These are phyloP conservation scores for Fragilaria crotonensis DNA, from an alignment of 108 stramenopile species.

Conservation along the genomic window DNA sequence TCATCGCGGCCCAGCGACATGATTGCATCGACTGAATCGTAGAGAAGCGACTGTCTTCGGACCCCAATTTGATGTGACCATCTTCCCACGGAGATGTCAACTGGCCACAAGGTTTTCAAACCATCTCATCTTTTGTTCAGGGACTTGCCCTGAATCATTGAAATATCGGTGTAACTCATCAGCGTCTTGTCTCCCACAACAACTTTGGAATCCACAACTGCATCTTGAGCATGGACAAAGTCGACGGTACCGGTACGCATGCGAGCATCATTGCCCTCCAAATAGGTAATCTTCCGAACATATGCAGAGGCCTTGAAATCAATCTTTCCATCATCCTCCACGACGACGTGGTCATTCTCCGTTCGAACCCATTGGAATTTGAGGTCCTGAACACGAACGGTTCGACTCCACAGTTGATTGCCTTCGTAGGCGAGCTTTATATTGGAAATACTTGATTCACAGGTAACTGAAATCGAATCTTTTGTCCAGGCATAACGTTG, in stretches of 20 bases:
- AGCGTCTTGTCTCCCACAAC: conserved; percentile 35
- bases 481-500: conserved; percentile 80
- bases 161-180: conserved; percentile 69
- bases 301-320: conserved; percentile 71
- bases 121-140: conserved; percentile 79
- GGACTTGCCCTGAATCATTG: conserved; percentile 41
- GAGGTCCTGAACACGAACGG: conserved; percentile 74
- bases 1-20: conserved; percentile 83
- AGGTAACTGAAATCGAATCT: conserved; percentile 85
- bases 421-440: conserved; percentile 59
- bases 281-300: conserved; percentile 60
- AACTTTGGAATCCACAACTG: conserved; percentile 56
- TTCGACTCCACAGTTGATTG: conserved; percentile 80
- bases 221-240: conserved; percentile 66
- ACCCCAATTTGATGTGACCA: conserved; percentile 78
- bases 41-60: conserved; percentile 60
- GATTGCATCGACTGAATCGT: conserved; percentile 79
- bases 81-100: conserved; percentile 73
- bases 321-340: neutral
- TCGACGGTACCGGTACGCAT: conserved; percentile 61
- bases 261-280: conserved; percentile 78
- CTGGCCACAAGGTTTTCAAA: conserved; percentile 69
- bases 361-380: conserved; percentile 89
- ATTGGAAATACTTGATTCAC: conserved; percentile 32
- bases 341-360: conserved; percentile 30